Base-by-base conservation (phyloP, 345 rosid species). In the Rhodamnia rubescens region DNA sequence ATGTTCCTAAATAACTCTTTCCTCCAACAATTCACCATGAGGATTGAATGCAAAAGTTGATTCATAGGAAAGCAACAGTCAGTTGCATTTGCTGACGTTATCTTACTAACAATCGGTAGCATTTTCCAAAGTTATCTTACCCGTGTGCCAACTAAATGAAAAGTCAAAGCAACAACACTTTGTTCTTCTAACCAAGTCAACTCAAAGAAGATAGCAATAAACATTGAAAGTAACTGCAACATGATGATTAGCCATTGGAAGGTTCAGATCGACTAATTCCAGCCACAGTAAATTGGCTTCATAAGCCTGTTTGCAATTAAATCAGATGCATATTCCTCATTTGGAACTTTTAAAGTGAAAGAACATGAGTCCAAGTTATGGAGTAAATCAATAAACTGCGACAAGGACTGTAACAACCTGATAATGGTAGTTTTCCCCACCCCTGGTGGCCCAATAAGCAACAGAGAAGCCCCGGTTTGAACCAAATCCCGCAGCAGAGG, bases 391-490 rank as follows among this genome's bases (percentile, higher is more conserved):
- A 82, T 26, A n/a, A 27, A 82, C 56, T 8, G 21, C 2, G 11
- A 51, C 8, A 82, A 49, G 20, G 44, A 69, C 78, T 8, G 44
- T 11, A 24, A 52, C 61, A 87, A 94, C 99, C 99, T 95, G 88
- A 96, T 94, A 90, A 96, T 94, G 47, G 99, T 95, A 84, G 99
- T 96, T 89, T 96, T 96, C 53, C 99, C 99, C 29, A 95, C 99
- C 64, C 99, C 99, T 1, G 99, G 98, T 81, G 99, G 98, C 36
- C 98, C 98, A 88, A 96, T 96, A 78, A 96, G 95, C 93, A 96
- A 88, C 80, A 96, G 87, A 27, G 99, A 96, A 87, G 92, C 92
- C 83, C 96, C 99, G 85, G 93, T 92, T 87, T 91, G 92, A 82
- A 95, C 93, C 87, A 96, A 91, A 90, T 95, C 98, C 59, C 88